Evolutionary conservation across 768 basidiomycete species (phyloP).

Genomic region (Tremella fuciformis): DNA sequence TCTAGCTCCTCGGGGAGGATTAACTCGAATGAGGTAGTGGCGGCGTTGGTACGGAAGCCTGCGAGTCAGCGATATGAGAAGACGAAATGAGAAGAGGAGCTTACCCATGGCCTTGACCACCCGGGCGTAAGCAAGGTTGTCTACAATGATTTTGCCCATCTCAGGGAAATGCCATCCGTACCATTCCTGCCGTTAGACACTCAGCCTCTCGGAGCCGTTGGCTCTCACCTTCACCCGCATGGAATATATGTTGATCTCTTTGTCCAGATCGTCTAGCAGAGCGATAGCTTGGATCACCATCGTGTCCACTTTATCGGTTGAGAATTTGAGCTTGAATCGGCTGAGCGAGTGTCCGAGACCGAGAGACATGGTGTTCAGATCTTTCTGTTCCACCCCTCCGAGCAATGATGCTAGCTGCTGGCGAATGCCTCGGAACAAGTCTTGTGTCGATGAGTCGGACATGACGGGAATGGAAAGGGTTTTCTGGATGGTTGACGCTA

Average conservation of each 20-base stretch:
- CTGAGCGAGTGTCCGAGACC: slow-evolving; percentile 96
- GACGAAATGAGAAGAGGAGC: not conserved
- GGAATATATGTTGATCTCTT: slow-evolving; percentile 98
- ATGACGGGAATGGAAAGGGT: slow-evolving; percentile 86
- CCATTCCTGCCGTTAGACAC: slow-evolving; percentile 74
- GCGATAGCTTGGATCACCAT: slow-evolving; percentile 99
- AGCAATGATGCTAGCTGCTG: slow-evolving; percentile 79
- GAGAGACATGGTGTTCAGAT: slow-evolving; percentile 93
- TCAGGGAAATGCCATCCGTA: slow-evolving; percentile 99
- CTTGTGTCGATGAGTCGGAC: slow-evolving; percentile 61
- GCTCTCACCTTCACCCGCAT: slow-evolving; percentile 90
- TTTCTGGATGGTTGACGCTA: slow-evolving; percentile 84
- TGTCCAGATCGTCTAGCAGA: slow-evolving; percentile 95
- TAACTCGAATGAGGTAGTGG: slow-evolving; percentile 75
- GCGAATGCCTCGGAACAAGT: slow-evolving; percentile 94
- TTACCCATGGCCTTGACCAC: slow-evolving; percentile 84
- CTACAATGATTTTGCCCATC: slow-evolving; percentile 95
- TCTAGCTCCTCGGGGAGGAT: slow-evolving; percentile 98
- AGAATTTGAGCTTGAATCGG: slow-evolving; percentile 98
- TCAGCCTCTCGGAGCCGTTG: not conserved
- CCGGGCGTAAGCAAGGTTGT: slow-evolving; percentile 96
- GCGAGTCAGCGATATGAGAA: slow-evolving; percentile 10
- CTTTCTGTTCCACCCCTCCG: slow-evolving; percentile 64
- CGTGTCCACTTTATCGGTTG: slow-evolving; percentile 98
- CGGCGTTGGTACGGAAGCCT: slow-evolving; percentile 94